Evolutionary conservation across 1,284 basidiomycete genomes (phyloP), one percentile per base, ranked within the genome.

Genomic region (Trametes versicolor): DNA sequence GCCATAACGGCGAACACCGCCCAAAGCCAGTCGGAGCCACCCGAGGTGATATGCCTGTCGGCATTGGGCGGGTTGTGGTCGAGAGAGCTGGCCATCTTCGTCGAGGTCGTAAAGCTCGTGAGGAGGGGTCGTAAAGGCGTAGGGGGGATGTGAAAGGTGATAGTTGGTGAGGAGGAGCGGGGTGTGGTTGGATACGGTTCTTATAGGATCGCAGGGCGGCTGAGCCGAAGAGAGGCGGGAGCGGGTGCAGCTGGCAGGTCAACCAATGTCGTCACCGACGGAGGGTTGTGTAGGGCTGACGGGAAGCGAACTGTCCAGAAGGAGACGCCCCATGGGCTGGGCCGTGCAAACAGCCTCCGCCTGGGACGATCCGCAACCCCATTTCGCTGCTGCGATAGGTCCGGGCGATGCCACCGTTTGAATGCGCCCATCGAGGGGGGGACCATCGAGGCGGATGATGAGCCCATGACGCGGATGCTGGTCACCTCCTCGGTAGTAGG

Each of bases 11-110:
- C 80, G 64, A 85, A 86, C 36, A 86, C 86, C 0, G 85, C 78
- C 82, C 86, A 88, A 34, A 86, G 79, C 81, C 82, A 89, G 74
- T 86, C 80, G 1, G 84, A 82, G 7, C 77, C 81, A 62, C 77
- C 72, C 0, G 73, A 72, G 45, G 78, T 79, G 70, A 84, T 78
- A 70, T 83, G 80, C 53, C 73, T 68, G 54, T 77, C 72, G 55
- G 80, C 80, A 19, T 67, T 77, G n/a, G 79, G 77, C 0, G 81
- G 82, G 70, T 83, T 83, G 27, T 70, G 67, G 62, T 73, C 66
- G 54, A 75, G 72, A 8, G 72, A 71, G 32, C 62, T 63, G 47
- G 70, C 67, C 71, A 69, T 67, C 41, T 39, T 50, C 13, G 55
- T 39, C 43, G 60, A 10, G 34, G 41, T 63, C 63, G 63, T 53